These are phyloP conservation scores for Ceratonia siliqua DNA, from an alignment of 306 rosid species.

Conservation along the genomic window DNA sequence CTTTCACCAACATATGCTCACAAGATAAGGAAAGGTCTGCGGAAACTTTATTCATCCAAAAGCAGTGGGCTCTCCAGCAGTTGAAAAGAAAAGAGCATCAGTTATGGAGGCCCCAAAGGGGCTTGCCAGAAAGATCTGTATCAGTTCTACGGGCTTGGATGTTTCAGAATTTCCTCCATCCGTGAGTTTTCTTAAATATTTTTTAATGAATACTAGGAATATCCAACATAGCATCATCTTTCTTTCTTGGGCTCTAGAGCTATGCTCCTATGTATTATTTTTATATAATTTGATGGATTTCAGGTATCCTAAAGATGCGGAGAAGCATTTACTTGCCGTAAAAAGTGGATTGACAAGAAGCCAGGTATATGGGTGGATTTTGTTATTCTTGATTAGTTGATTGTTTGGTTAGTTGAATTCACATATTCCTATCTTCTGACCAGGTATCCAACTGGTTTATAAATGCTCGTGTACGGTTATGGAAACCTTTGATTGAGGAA, in stretches of 20 bases:
- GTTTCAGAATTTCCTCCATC: slow-evolving; percentile 98
- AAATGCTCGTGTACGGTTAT: slow-evolving; percentile 88
- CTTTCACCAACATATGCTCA: slow-evolving; percentile 36
- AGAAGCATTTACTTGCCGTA: slow-evolving; percentile 89
- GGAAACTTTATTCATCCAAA: slow-evolving; percentile 70
- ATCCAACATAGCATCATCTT: neutral
- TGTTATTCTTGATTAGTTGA: neutral
- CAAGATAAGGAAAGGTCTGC: slow-evolving; percentile 55
- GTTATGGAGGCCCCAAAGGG: slow-evolving; percentile 95
- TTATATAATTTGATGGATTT: slow-evolving; percentile 31
- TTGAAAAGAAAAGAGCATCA: slow-evolving; percentile 74
- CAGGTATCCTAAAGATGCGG: slow-evolving; percentile 98
- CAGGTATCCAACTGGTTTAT: slow-evolving; percentile 97
- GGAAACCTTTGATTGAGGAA: slow-evolving; percentile 98
- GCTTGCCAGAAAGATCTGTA: slow-evolving; percentile 93
- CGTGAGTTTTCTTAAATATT: slow-evolving; percentile 68
- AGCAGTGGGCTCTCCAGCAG: slow-evolving; percentile 90
- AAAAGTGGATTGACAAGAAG: slow-evolving; percentile 93
- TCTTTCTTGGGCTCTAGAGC: neutral
- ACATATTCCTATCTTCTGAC: neutral
- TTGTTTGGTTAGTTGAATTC: neutral
- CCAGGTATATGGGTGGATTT: slow-evolving; percentile 61
- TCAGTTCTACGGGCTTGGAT: slow-evolving; percentile 89
- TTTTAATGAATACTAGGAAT: too few relatives aligned
- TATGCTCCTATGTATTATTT: neutral